phyloP scores from a whole-genome alignment of 164 flowering plant species.

The Nymphaea colorata region DNA sequence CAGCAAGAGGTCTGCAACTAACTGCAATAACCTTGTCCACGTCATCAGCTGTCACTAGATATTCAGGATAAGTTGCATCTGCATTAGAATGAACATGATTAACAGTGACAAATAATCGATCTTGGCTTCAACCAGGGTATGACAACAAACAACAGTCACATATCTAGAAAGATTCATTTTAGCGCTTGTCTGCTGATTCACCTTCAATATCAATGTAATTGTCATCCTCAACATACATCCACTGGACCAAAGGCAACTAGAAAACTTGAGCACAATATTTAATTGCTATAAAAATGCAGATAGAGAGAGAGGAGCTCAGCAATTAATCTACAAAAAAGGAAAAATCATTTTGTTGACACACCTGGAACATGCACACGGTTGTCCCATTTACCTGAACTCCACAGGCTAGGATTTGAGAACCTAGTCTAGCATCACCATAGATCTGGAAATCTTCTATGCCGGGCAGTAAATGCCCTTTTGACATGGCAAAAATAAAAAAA shows the following conservation, averaged over 20 bases:
- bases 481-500: neutral
- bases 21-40: slow-evolving; percentile 88
- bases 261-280: too few species aligned
- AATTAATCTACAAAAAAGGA: too few species aligned
- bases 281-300: too few species aligned
- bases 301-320: too few species aligned
- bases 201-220: too few species aligned
- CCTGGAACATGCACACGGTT: slow-evolving; percentile 95
- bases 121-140: too few species aligned
- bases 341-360: slow-evolving; percentile 9
- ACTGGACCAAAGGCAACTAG: too few species aligned
- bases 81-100: slow-evolving; percentile 9
- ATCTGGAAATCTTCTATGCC: slow-evolving; percentile 88
- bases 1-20: slow-evolving; percentile 96
- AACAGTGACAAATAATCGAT: too few species aligned
- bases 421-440: slow-evolving; percentile 78
- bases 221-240: too few species aligned
- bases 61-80: slow-evolving; percentile 98
- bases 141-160: too few species aligned
- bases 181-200: too few species aligned
- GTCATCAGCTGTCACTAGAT: slow-evolving; percentile 94
- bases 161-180: too few species aligned
- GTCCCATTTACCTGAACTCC: slow-evolving; percentile 85
- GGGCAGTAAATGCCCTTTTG: slow-evolving; percentile 41
- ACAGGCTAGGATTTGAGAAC: slow-evolving; percentile 70